Base-by-base conservation (phyloP, 805 yeast species). In the Wickerhamomyces mucosus region DNA sequence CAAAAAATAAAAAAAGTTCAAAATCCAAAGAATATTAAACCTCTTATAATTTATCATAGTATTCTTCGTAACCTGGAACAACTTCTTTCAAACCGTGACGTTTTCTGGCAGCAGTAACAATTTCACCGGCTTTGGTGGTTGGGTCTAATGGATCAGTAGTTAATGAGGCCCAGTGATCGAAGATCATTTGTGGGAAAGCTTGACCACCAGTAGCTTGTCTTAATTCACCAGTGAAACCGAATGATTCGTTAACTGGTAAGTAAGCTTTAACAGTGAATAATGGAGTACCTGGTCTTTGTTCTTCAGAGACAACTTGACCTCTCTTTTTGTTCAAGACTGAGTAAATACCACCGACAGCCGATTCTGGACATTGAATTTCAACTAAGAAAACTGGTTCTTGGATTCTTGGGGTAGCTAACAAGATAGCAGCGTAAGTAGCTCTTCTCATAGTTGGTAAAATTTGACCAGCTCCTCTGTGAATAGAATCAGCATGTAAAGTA, bases 391-490 rank as follows among this genome's bases (percentile, higher is more conserved):
- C 85, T 67, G 98, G 97, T 74, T 92, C 97, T 75, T 89, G 96
- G 62, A 89, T 84, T 62, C 85, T 89, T 70, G 98, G 98, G 70
- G 85, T 86, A 67, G 97, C 97, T 65, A 89, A 78, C 63, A 89
- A 78, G 79, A 88, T 75, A 56, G 96, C 85, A 61, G 97, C 98
- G 75, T 83, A 92, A 51, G 97, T 85, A 55, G 78, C 97, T 78
- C 97, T 88, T 80, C 97, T 88, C 97, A 92, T 89, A 69, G 98
- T 89, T 72, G 97, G 96, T 72, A 92, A 86, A 67, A 89, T 78
- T 77, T 89, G 98, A 72, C 97, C 98, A 74, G 94, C 96, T 78
- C 97, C 97, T 83, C 98, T 88, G 83, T 89, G 98, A 72, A 89
- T 89, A 69, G 98, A 96, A 83, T 89, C 98, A 63, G 97, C 95